Evolutionary conservation across 805 yeast species (phyloP), one percentile per base, ranked within the genome.

Genomic region (Candida odintsovae): DNA sequence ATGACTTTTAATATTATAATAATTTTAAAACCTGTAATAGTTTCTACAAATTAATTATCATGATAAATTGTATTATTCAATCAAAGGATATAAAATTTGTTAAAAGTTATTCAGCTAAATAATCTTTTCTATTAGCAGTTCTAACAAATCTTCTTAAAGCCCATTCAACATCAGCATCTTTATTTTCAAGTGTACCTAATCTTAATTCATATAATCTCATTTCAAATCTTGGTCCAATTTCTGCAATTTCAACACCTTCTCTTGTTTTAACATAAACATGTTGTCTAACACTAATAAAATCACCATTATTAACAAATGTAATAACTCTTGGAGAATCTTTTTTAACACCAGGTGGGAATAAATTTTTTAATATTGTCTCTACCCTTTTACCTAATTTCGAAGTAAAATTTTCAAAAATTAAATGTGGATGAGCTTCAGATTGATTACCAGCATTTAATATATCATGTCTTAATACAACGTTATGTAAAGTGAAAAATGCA

Each of bases 131-230:
- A 66, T 85, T 90, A 18, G 96, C 98, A 23, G 99, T 94, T 63
- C 99, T 79, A 41, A 90, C 88, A 58, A 90, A 94, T 58, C 97
- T 82, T 66, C 96, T 79, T 57, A 87, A 72, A 71, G 87, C 86
- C 98, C 98, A 94, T 65, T 94, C 99, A n/a, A 88, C 80, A 61
- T 94, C 99, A 11, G 97, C 96, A 65, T 94, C 97, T 69, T 87
- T 87, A 64, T 92, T 90, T 56, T 94, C 99, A 52, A 92, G 67
- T 38, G 96, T 88, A 3, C 99, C 97, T 55, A 94, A 73, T 59
- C 83, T 78, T 53, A 94, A 70, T 65, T 92, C 97, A 64, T 81
- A 94, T 54, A 94, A 70, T 63, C 90, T 79, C 98, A 94, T 90
- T 67, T 94, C 99, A 58, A 94, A 94, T 52, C 99, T 74, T n/a